phyloP scores from a whole-genome alignment of 805 yeast genomes.

The Tanozyma kutaoensis region DNA sequence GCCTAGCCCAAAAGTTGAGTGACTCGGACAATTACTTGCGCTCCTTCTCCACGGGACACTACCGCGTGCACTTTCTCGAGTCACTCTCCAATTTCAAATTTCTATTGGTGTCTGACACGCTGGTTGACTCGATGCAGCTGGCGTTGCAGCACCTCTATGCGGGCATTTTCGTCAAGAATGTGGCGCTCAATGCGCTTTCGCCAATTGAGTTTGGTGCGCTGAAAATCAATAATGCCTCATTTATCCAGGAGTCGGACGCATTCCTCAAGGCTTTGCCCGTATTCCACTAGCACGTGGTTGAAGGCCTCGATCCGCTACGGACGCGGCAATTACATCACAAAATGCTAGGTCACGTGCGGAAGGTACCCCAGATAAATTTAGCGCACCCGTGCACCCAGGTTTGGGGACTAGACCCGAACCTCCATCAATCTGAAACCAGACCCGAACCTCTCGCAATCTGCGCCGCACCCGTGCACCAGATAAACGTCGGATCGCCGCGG shows the following conservation, averaged over 20 bases:
- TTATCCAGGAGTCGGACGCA: conserved; percentile 41
- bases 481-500: too few species aligned
- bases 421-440: too few species aligned
- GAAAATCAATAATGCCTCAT: conserved; percentile 42
- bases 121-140: conserved; percentile 38
- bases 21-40: conserved; percentile 26
- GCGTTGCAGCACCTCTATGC: conserved; percentile 48
- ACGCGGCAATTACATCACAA: too few species aligned
- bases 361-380: too few species aligned
- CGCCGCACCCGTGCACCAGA: too few species aligned
- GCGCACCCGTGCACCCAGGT: too few species aligned
- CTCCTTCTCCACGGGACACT: conserved; percentile 59
- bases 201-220: conserved; percentile 48
- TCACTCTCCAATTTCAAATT: conserved; percentile 71
- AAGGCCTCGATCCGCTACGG: too few species aligned
- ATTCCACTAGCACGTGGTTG: too few species aligned
- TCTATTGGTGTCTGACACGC: conserved; percentile 57
- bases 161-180: conserved; percentile 41
- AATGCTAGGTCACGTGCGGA: too few species aligned
- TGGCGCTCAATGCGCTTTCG: conserved; percentile 40
- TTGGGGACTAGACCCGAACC: too few species aligned
- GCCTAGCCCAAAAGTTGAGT: conserved; percentile 47
- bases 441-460: too few species aligned
- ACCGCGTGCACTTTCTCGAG: conserved; percentile 69
- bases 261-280: conserved; percentile 19